These are phyloP conservation scores for Trichosporon sp. DNA, from an alignment of 1,284 basidiomycete species.

Conservation along the genomic window DNA sequence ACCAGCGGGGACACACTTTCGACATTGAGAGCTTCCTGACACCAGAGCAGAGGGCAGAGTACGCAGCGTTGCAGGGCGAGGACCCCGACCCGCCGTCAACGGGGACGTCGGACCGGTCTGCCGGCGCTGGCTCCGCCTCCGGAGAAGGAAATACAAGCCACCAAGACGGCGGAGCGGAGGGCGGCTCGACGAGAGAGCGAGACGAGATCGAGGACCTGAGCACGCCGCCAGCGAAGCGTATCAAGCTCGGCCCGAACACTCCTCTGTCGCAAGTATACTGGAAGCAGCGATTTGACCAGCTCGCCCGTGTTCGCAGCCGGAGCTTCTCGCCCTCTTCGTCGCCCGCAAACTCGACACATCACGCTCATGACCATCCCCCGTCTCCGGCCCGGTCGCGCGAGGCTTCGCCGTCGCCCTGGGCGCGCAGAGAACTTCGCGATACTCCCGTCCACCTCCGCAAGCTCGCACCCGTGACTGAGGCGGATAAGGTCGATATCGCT, in stretches of 20 bases:
- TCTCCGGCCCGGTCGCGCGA: neutral
- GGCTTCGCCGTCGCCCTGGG: neutral
- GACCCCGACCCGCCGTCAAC: neutral
- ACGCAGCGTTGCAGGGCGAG: slow-evolving; percentile 7
- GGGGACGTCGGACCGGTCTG: neutral
- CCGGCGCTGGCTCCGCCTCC: neutral
- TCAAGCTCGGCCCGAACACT: slow-evolving; percentile 3
- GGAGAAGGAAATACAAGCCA: neutral
- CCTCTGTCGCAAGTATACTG: slow-evolving; percentile 15
- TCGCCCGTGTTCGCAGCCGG: neutral
- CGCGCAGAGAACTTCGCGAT: neutral
- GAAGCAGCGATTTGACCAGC: slow-evolving; percentile 11
- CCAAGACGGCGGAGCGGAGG: neutral
- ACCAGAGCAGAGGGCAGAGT: slow-evolving; percentile 26
- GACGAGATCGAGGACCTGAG: neutral
- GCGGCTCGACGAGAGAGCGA: neutral
- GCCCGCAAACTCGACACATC: neutral
- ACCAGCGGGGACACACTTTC: slow-evolving; percentile 26
- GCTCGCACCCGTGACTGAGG: slow-evolving; percentile 1
- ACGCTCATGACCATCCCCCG: neutral
- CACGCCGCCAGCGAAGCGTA: neutral
- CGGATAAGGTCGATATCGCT: slow-evolving; percentile 9
- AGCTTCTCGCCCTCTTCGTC: neutral
- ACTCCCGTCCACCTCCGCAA: slow-evolving; percentile 3
- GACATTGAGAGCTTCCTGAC: slow-evolving; percentile 34